These are phyloP conservation scores for Ogataea ganodermae DNA, from an alignment of 805 yeast genomes.

Conservation along the genomic window DNA sequence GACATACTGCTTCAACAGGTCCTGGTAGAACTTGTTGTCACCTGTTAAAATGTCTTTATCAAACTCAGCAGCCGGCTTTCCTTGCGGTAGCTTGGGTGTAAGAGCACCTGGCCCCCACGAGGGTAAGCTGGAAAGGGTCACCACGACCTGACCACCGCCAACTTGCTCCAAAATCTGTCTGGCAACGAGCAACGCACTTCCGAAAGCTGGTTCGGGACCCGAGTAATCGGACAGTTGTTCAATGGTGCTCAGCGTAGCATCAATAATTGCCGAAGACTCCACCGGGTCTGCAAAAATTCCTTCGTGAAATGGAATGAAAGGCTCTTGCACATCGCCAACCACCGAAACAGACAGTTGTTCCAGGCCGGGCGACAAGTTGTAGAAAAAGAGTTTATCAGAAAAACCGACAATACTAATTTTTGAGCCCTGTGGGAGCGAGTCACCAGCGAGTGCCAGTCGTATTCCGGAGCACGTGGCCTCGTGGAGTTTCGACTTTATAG, in stretches of 20 bases:
- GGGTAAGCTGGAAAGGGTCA: conserved; percentile 69
- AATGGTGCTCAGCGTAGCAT: conserved; percentile 63
- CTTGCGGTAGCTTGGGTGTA: conserved; percentile 40
- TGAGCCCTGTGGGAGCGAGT: conserved; percentile 41
- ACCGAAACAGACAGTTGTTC: conserved; percentile 60
- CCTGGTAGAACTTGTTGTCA: conserved; percentile 60
- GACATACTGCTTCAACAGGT: conserved; percentile 58
- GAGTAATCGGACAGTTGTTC: conserved; percentile 48
- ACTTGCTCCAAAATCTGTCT: conserved; percentile 55
- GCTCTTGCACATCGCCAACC: conserved; percentile 70
- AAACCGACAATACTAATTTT: conserved; percentile 74
- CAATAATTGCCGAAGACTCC: conserved; percentile 63
- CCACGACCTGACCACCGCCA: conserved; percentile 85
- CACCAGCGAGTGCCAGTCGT: conserved; percentile 50
- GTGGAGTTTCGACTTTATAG: conserved; percentile 61
- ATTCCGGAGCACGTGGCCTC: conserved; percentile 70
- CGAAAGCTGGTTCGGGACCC: conserved; percentile 67
- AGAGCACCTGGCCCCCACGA: conserved; percentile 78
- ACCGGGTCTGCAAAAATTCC: conserved; percentile 83
- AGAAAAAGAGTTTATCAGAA: conserved; percentile 73
- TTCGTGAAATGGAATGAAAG: conserved; percentile 75
- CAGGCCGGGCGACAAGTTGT: conserved; percentile 58
- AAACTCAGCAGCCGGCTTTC: conserved; percentile 41
- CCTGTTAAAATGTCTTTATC: conserved; percentile 55
- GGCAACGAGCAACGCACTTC: conserved; percentile 76